phyloP scores from a whole-genome alignment of 306 rosid species.

The Rosa persica region DNA sequence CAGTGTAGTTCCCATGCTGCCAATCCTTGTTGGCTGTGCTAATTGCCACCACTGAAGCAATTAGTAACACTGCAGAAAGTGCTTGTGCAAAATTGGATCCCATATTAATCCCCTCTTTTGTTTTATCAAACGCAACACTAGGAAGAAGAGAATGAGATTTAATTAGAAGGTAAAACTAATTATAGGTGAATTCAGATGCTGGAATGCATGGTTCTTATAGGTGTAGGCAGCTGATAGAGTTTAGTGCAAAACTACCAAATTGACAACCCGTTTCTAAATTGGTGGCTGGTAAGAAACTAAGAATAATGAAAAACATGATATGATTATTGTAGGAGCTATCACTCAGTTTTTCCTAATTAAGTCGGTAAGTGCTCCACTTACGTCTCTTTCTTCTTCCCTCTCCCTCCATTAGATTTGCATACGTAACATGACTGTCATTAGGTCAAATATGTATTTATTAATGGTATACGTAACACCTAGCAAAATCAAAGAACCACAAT shows the following conservation, averaged over 20 bases:
- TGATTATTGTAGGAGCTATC: too few species aligned
- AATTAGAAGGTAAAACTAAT: neutral
- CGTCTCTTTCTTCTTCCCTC: too few species aligned
- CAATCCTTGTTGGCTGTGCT: constrained; percentile 44
- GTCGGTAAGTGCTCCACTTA: neutral
- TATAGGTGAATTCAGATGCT: neutral
- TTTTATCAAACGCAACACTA: neutral
- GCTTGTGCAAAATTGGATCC: constrained; percentile 18
- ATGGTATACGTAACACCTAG: too few species aligned
- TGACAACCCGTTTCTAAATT: constrained; percentile 1
- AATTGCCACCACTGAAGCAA: constrained; percentile 29
- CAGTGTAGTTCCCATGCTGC: constrained; percentile 32
- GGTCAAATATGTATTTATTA: neutral
- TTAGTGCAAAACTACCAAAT: constrained; percentile 42
- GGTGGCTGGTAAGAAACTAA: constrained; percentile 15
- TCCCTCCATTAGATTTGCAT: neutral
- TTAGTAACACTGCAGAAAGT: constrained; percentile 11
- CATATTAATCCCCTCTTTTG: constrained; percentile 19
- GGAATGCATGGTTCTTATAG: constrained; percentile 19
- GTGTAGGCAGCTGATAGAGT: neutral
- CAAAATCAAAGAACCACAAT: too few species aligned
- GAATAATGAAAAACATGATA: too few species aligned
- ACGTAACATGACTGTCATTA: neutral
- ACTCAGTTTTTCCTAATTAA: too few species aligned
- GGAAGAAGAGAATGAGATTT: neutral